Base-by-base conservation (phyloP, 23 red algal genomes). In the Agarophyton chilense region DNA sequence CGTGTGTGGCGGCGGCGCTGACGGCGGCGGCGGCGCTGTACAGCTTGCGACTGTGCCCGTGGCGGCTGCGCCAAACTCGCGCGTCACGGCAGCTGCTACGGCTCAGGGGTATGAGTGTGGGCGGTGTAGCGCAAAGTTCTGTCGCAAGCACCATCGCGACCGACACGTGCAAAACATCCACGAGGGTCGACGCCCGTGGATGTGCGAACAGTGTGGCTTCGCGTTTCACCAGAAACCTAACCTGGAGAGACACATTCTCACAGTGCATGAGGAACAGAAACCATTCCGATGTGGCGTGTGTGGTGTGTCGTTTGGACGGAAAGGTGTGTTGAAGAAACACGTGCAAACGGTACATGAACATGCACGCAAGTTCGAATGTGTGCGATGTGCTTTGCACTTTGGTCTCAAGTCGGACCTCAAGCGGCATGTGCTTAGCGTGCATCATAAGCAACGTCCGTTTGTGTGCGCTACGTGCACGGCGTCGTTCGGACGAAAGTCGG, bases 271-370 rank as follows among this genome's bases (percentile, higher is more conserved):
- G 65, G 63, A 92, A 38, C 78, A 81, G 29, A 67, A 74, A 39
- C 88, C 88, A 21, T 93, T 75, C 68, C 64, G 47, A 21, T 93
- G 90, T 53, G 36, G 58, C 52, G 63, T 76, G 62, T 93, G 90
- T 39, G 90, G 61, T n/a, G 53, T 70, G 55, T 77, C 90, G 33
- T 93, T 93, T 78, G 90, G 77, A 43, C 90, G 90, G 32, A 93
- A 93, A 41, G 78, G 78, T 19, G 90, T 84, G 33, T 65, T 93
- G 44, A 93, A 93, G 79, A 83, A 84, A 52, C 90, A 93, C 79
- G 68, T 84, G 25, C 77, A 83, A 21, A 65, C 68, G 16, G 90
- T 93, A 28, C 90, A 93, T 45, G 78, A 93, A 26, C 57, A 83
- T 14, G 46, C 63, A 19, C 90, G 90, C 90, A 84, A 77, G 53